These are phyloP conservation scores for Stipa capillata DNA, from an alignment of 176 grass and related monocot species.

Conservation along the genomic window DNA sequence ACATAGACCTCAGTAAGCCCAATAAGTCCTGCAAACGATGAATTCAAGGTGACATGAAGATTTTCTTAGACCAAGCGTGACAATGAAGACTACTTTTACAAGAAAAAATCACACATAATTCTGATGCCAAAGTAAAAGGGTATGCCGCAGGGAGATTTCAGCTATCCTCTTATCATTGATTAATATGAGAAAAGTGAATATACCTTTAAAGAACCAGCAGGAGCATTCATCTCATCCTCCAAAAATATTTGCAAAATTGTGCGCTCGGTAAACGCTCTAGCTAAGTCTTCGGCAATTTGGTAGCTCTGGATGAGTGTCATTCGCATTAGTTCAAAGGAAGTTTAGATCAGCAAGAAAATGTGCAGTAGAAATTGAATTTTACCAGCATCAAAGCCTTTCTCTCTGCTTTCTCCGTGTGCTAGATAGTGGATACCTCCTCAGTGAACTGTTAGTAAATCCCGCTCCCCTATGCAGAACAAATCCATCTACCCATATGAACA, in stretches of 20 bases:
- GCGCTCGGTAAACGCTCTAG: constrained; percentile 83
- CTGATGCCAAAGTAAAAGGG: neutral
- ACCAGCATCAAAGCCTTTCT: constrained; percentile 81
- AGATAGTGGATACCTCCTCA: constrained; percentile 60
- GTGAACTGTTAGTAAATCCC: constrained; percentile 65
- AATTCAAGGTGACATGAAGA: neutral
- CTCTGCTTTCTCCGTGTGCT: constrained; percentile 59
- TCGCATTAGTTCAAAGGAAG: neutral
- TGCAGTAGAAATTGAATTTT: constrained; percentile 10
- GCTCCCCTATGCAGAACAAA: constrained; percentile 82
- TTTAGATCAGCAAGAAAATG: neutral
- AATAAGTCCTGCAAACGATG: constrained; percentile 53
- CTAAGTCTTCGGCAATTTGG: constrained; percentile 85
- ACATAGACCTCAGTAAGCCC: constrained; percentile 85
- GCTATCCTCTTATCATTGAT: neutral
- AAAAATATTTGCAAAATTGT: constrained; percentile 70
- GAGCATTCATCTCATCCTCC: constrained; percentile 54
- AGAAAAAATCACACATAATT: neutral
- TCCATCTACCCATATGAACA: constrained; percentile 49
- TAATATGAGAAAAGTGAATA: neutral
- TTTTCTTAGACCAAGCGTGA: too few relatives aligned
- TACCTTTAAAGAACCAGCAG: constrained; percentile 65
- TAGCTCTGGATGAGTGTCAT: constrained; percentile 52
- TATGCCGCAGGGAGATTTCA: neutral
- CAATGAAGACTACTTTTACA: neutral